Base-by-base conservation (phyloP, 2,329 filamentous ascomycete genomes). In the Fusarium sp. region DNA sequence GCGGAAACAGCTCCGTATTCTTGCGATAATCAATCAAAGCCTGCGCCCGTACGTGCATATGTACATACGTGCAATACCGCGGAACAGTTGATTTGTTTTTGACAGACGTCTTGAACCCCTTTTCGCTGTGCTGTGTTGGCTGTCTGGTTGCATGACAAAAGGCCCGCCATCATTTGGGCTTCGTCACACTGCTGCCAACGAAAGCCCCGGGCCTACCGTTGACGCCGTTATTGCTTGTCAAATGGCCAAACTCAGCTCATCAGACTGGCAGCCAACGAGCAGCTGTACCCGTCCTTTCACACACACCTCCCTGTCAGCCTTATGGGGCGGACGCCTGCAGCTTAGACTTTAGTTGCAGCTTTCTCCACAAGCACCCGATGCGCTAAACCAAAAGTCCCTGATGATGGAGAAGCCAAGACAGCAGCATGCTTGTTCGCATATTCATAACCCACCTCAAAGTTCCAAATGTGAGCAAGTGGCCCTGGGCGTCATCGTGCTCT, bases 221-320 rank as follows among this genome's bases (percentile, higher is more conserved):
- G 34, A 57, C 39, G 28, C 44, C 47, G 36, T 34, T 39, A 58
- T 47, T 17, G 36, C 28, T 57, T 22, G 33, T 28, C 52, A 24
- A 59, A 59, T 42, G 28, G 36, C 26, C 47, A 60, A 50, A 46
- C 62, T 55, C 56, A 63, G 50, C 65, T 70, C 62, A 51, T 52
- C 51, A 53, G 36, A 44, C 15, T 26, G 36, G 36, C 31, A 56
- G 33, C 66, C 66, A 69, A 69, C 66, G 44, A 70, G 47, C 28
- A 31, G 34, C 44, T 36, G 47, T 21, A 62, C 36, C 55, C n/a
- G 31, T 42, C 67, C 53, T 53, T 53, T 52, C 44, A 45, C 24
- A 40, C 51, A 65, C 39, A 60, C 63, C 49, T 61, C 67, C 67
- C 57, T 69, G 70, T 74, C 74, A 76, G 74, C 74, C 74, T 73